These are phyloP conservation scores for Volvox africanus DNA, from an alignment of 139 green algal genomes.

Conservation along the genomic window DNA sequence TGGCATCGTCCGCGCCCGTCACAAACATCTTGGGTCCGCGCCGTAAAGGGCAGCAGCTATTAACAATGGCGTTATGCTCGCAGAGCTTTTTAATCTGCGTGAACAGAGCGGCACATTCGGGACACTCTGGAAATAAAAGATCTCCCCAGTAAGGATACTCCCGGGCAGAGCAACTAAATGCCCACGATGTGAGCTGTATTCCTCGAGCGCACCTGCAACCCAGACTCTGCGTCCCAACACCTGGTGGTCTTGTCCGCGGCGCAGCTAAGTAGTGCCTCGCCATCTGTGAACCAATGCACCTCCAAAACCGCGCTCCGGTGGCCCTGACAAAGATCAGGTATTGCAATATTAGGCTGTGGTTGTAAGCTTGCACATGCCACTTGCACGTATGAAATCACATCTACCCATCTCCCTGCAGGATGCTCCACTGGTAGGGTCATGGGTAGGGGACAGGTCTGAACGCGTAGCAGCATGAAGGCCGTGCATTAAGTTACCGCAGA, in stretches of 20 bases:
- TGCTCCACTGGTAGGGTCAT: too few species aligned
- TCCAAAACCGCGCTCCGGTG: conserved; percentile 96
- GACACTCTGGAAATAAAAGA: too few species aligned
- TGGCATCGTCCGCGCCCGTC: conserved; percentile 90
- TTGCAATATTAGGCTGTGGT: too few species aligned
- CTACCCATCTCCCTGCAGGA: too few species aligned
- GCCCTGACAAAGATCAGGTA: conserved; percentile 56
- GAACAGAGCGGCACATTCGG: not conserved
- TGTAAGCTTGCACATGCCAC: too few species aligned
- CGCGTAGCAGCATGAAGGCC: too few species aligned
- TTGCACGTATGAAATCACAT: too few species aligned
- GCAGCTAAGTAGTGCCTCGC: conserved; percentile 83
- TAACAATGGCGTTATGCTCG: conserved; percentile 95
- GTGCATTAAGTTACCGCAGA: too few species aligned
- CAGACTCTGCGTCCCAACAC: conserved; percentile 81
- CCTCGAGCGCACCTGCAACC: conserved; percentile 53
- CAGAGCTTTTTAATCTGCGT: conserved; percentile 85
- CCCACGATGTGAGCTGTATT: too few species aligned
- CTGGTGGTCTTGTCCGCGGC: conserved; percentile 90
- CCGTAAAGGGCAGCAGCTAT: conserved; percentile 81
- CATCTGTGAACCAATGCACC: conserved; percentile 91
- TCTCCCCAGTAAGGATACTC: too few species aligned
- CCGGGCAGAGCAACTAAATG: too few species aligned
- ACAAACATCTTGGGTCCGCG: conserved; percentile 87
- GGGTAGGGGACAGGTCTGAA: too few species aligned